phyloP scores from a whole-genome alignment of 139 green algal genomes.

The Parachlorella kessleri region DNA sequence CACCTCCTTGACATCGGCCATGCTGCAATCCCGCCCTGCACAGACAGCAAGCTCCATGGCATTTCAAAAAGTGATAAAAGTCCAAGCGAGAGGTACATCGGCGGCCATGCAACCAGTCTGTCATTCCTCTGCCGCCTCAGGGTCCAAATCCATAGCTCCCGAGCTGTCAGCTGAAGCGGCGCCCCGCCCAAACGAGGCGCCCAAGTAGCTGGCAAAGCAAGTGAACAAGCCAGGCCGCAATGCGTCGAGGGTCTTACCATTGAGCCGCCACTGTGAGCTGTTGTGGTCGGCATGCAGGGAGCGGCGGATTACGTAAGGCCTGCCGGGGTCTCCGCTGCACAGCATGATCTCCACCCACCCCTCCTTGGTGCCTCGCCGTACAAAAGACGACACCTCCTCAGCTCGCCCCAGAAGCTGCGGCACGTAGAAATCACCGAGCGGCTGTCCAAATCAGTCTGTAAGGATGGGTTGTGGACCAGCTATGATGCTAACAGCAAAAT shows the following conservation, averaged over 20 bases:
- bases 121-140: not conserved
- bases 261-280: slow-evolving; percentile 64
- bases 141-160: not conserved
- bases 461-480: too few species aligned
- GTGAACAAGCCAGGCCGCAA: too few species aligned
- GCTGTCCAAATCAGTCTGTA: too few species aligned
- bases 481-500: too few species aligned
- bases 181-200: too few species aligned
- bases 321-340: slow-evolving; percentile 38
- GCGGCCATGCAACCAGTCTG: too few species aligned
- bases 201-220: too few species aligned
- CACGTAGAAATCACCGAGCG: too few species aligned
- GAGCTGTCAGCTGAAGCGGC: not conserved
- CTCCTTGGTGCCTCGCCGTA: slow-evolving; percentile 63
- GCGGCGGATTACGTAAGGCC: slow-evolving; percentile 44
- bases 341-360: slow-evolving; percentile 79
- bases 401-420: slow-evolving; percentile 79
- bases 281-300: slow-evolving; percentile 43
- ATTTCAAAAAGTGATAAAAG: too few species aligned
- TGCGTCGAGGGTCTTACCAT: too few species aligned
- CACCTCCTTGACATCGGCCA: slow-evolving; percentile 64
- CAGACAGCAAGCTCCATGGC: too few species aligned
- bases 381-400: slow-evolving; percentile 79
- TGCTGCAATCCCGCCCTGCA: not conserved
- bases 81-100: too few species aligned